A percentile compares a stretch with the other conserved stretches of the same genome.
Conservation (phyloP, 192 early-diverging fungal species). For the Coemansia sp. region DNA sequence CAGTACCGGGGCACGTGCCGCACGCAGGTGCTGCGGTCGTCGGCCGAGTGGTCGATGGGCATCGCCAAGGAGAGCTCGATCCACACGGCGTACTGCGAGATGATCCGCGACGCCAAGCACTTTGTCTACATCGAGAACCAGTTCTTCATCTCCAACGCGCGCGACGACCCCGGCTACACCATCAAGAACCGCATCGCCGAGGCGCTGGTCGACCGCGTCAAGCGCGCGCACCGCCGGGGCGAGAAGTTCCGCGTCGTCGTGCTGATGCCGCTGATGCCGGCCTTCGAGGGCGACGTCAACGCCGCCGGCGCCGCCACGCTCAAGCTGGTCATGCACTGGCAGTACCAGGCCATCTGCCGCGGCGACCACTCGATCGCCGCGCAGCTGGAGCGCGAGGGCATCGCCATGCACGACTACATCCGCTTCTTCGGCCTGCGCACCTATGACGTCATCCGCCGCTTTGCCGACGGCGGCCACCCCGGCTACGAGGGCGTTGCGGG, state of each 20-base stretch:
- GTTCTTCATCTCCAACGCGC: slow-evolving; percentile 72
- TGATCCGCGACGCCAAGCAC: slow-evolving; percentile 70
- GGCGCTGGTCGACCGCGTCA: slow-evolving; percentile 73
- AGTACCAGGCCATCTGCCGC: slow-evolving; percentile 73
- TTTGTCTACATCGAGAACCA: slow-evolving; percentile 92
- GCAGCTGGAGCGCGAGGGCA: slow-evolving; percentile 57
- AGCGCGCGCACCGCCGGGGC: slow-evolving; percentile 62
- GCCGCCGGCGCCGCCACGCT: slow-evolving; percentile 68
- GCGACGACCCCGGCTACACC: slow-evolving; percentile 52
- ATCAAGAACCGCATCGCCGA: slow-evolving; percentile 82
- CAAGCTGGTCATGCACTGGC: slow-evolving; percentile 77
- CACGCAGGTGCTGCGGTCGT: slow-evolving; percentile 67
- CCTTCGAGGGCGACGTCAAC: slow-evolving; percentile 78
- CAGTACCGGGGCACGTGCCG: slow-evolving; percentile 60
- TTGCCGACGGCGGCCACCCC: slow-evolving; percentile 28
- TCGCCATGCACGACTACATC: slow-evolving; percentile 64
- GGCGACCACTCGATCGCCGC: slow-evolving; percentile 69
- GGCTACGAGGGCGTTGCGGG: slow-evolving; percentile 25
- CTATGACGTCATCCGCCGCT: slow-evolving; percentile 63
- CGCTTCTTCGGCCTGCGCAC: slow-evolving; percentile 72
- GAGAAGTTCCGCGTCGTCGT: slow-evolving; percentile 76
- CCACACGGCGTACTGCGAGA: slow-evolving; percentile 72
- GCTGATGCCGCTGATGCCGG: slow-evolving; percentile 79
- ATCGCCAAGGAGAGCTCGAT: slow-evolving; percentile 72
- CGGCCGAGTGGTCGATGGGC: slow-evolving; percentile 64